Base-by-base conservation (phyloP, 2,329 filamentous ascomycete species). In the Epichloe festucae region DNA sequence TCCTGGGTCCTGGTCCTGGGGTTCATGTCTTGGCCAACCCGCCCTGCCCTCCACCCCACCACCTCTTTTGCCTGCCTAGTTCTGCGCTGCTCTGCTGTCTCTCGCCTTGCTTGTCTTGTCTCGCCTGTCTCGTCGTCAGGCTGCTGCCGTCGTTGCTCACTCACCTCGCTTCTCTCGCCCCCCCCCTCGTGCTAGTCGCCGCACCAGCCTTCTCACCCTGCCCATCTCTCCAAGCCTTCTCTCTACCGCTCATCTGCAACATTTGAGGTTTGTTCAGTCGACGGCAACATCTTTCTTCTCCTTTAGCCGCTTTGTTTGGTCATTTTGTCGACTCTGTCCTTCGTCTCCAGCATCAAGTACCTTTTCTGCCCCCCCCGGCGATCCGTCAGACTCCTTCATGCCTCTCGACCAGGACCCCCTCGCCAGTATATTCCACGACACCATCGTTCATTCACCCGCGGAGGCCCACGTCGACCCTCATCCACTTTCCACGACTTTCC, bases 191-290 rank as follows among this genome's bases (percentile, higher is more conserved):
- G 45, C 50, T 52, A 21, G 46, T 49, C 51, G 41, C 51, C 23
- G 17, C 51, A 50, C 52, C 46, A 49, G 47, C 46, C 50, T 52
- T 42, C 53, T 48, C 53, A 48, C 43, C 50, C 50, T 49, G 50
- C 46, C 43, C 31, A 39, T 17, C 42, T 44, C 47, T 48, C 31
- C 43, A 50, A 45, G 40, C 47, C 53, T 48, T 46, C 50, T 46
- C 50, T 41, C 52, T 23, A 46, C 46, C 45, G 47, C 47, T 23
- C 44, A 50, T 41, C 46, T 40, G 45, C 52, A 51, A 45, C 34
- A 17, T 42, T 35, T 21, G 43, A 38, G 48, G 44, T 42, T 47
- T 46, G 48, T 50, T 35, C 35, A 36, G 36, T 23, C 47, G 21
- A 48, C 44, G 34, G 39, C 46, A 36, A n/a, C 6, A n/a, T 47